Conservation (phyloP, 495 filamentous ascomycete genomes). For the Neurospora sp. region DNA sequence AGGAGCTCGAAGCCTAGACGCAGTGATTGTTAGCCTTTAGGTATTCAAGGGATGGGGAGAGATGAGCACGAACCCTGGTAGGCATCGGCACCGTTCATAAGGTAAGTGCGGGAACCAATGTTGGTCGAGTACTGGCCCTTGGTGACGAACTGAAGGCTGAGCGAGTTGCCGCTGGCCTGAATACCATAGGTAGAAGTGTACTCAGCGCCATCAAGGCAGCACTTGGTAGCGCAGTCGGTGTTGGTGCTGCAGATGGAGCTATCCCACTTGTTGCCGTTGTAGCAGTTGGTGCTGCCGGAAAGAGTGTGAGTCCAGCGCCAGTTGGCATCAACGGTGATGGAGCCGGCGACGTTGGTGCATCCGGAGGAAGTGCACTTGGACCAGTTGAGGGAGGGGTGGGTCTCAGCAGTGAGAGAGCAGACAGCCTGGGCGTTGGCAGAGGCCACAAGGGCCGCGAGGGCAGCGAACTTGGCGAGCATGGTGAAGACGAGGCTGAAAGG, state of each 20-base stretch:
- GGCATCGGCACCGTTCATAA: conserved; percentile 40
- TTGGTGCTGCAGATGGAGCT: conserved; percentile 27
- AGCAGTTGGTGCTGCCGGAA: conserved; percentile 35
- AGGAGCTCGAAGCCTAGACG: conserved; percentile 35
- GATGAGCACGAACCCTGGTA: conserved; percentile 35
- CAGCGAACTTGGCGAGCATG: conserved; percentile 26
- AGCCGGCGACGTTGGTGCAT: conserved; percentile 32
- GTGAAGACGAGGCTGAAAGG: conserved; percentile 10
- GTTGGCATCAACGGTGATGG: conserved; percentile 40
- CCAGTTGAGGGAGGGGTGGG: conserved; percentile 48
- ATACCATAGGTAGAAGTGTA: conserved; percentile 39
- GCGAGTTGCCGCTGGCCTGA: conserved; percentile 35
- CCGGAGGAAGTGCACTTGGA: conserved; percentile 43
- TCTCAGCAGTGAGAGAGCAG: conserved; percentile 45
- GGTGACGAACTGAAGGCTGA: conserved; percentile 48
- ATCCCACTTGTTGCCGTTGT: conserved; percentile 39
- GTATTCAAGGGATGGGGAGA: not conserved
- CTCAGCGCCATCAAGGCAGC: conserved; percentile 39
- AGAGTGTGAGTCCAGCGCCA: conserved; percentile 40
- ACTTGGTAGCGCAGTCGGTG: conserved; percentile 31
- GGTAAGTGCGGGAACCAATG: conserved; percentile 44
- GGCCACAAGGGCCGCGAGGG: conserved; percentile 33
- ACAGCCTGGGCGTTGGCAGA: conserved; percentile 42
- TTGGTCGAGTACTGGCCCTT: conserved; percentile 37
- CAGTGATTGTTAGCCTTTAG: not conserved